A percentile compares a stretch with the other conserved stretches of the same genome.
These are phyloP conservation scores for Mortierella sp. DNA, from an alignment of 371 early-diverging fungal genomes.

Conservation along the genomic window DNA sequence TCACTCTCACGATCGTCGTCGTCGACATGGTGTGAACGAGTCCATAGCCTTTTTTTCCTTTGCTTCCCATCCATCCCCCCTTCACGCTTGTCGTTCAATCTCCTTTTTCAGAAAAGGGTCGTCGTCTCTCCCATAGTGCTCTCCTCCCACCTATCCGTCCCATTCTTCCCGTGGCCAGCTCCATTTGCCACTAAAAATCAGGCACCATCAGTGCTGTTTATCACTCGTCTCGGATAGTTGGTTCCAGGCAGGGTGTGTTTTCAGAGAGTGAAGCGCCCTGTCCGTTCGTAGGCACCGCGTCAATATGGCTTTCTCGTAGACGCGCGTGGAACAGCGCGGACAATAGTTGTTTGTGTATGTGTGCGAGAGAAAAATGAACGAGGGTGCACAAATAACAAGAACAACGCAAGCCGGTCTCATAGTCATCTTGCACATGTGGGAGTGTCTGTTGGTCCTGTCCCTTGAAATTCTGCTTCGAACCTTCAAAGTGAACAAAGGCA, in stretches of 20 bases:
- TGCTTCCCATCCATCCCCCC: neutral
- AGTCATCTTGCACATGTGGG: neutral
- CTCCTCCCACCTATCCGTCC: neutral
- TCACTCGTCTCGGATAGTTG: neutral
- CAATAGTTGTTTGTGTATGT: too few relatives aligned
- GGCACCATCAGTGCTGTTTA: neutral
- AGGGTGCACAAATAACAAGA: too few relatives aligned
- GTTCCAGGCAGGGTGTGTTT: neutral
- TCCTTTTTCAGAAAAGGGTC: neutral
- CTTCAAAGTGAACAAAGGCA: conserved; percentile 11
- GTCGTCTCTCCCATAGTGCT: neutral
- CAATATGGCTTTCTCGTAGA: too few relatives aligned
- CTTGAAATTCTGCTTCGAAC: neutral
- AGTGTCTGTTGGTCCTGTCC: neutral
- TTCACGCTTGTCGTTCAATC: neutral
- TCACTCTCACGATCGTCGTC: neutral
- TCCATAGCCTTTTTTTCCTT: neutral
- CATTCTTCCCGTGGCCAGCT: neutral
- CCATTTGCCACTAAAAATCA: conserved; percentile 11
- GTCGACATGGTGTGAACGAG: neutral
- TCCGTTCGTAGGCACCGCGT: too few relatives aligned
- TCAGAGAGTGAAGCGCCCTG: too few relatives aligned
- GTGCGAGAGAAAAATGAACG: too few relatives aligned
- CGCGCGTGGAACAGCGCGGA: too few relatives aligned
- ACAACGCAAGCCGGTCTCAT: neutral